Evolutionary conservation across 306 rosid species (phyloP).

Genomic region (Ammopiptanthus mongolicus): DNA sequence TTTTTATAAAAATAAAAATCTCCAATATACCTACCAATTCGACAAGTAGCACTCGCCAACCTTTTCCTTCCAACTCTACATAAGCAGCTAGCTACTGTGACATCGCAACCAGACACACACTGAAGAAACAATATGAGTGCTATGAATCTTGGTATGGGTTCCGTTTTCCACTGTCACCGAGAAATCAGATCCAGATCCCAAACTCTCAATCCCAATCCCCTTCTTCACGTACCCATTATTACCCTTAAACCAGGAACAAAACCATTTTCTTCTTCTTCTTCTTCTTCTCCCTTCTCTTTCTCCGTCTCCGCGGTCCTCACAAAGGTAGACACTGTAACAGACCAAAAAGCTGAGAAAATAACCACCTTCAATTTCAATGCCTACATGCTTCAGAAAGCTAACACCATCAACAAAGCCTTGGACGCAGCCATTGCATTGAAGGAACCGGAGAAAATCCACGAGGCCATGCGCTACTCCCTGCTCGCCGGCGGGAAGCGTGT

Average conservation of each 20-base stretch:
- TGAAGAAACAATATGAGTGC: slow-evolving; percentile 31
- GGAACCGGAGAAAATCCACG: slow-evolving; percentile 59
- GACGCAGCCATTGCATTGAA: slow-evolving; percentile 42
- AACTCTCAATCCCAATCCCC: background rate
- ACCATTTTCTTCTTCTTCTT: background rate
- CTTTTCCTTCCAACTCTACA: background rate
- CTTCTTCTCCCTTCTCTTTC: too few species aligned
- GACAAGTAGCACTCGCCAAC: background rate
- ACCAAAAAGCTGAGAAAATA: background rate
- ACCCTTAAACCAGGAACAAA: background rate
- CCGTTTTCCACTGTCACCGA: slow-evolving; percentile 22
- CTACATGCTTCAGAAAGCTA: slow-evolving; percentile 51
- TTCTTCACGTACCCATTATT: background rate
- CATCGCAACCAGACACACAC: background rate
- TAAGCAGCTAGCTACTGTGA: background rate
- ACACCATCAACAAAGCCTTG: slow-evolving; percentile 48
- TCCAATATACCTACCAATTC: too few species aligned
- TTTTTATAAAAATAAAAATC: too few species aligned
- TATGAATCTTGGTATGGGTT: slow-evolving; percentile 33
- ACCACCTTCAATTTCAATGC: slow-evolving; percentile 46
- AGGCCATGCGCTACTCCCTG: slow-evolving; percentile 78
- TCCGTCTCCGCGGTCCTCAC: slow-evolving; percentile 37
- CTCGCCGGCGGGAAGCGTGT: slow-evolving; percentile 77
- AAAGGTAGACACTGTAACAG: slow-evolving; percentile 13
- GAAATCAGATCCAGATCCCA: slow-evolving; percentile 25